Conservation (phyloP, 2,329 filamentous ascomycete species). For the Botrytis fabae region DNA sequence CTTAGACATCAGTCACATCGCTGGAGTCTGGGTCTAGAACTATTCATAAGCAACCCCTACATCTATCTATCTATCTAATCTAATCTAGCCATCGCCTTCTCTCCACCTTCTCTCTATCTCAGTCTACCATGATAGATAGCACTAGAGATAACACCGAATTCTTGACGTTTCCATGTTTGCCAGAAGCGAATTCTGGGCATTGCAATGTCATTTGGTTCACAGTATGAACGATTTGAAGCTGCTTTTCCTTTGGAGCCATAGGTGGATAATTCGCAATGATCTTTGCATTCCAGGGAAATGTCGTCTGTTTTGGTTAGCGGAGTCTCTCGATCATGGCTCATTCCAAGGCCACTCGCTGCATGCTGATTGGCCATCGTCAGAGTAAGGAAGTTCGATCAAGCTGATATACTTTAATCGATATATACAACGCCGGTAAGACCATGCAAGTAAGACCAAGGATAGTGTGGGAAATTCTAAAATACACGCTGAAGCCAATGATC, state of each 20-base stretch:
- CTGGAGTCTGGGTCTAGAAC: not conserved
- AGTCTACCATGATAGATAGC: not conserved
- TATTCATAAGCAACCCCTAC: not conserved
- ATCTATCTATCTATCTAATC: not conserved
- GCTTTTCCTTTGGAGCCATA: not conserved
- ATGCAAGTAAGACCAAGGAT: not conserved
- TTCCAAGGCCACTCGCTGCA: not conserved
- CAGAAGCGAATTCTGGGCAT: not conserved
- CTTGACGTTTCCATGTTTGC: not conserved
- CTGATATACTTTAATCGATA: not conserved
- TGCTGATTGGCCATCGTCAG: not conserved
- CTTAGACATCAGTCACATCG: not conserved
- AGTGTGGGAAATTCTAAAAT: not conserved
- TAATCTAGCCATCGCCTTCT: not conserved
- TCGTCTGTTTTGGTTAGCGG: no score
- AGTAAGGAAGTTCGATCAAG: not conserved
- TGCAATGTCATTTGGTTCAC: not conserved
- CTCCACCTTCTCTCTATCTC: not conserved
- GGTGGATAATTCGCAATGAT: no score
- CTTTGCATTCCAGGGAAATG: no score
- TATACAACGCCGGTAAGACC: not conserved
- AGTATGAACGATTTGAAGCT: not conserved
- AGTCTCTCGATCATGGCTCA: not conserved
- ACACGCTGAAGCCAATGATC: not conserved
- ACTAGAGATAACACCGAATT: not conserved